Base-by-base conservation (phyloP, 176 grass and related monocot genomes). In the Oryza australiensis region DNA sequence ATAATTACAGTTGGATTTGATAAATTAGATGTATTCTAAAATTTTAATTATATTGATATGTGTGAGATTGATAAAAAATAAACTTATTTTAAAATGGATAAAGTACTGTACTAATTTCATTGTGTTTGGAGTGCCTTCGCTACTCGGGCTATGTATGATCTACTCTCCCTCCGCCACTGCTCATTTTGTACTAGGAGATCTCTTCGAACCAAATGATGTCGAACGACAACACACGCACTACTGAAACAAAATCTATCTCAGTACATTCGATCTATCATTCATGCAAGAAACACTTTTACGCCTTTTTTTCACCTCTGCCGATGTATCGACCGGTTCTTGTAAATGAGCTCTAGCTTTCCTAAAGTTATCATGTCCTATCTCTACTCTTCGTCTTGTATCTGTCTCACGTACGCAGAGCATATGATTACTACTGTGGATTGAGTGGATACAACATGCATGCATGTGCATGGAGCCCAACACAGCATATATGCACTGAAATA, bases 321-420 rank as follows among this genome's bases (percentile, higher is more conserved):
- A 60, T 60, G 8, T 63, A 38, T 62, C 5, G 35, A 78, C 26
- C 34, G 7, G 7, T 70, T 70, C 63, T 29, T 85, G 65, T 7
- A 48, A 68, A 34, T 71, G 66, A 33, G 26, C 74, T 79, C 78
- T 85, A 26, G 6, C 55, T 60, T 60, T 60, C 55, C 55, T 9
- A 76, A 76, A 85, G 83, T 32, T 77, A 85, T 85, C 77, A 86
- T 75, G 84, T 81, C 63, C 45, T 81, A 57, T 86, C 70, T 41
- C 7, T 79, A 41, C 20, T 13, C 16, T 59, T 30, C 48, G 32
- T 57, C 28, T 75, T 30, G 69, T 51, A 32, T 73, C 43, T 28
- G 55, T 60, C 55, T 60, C n/a, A 24, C 55, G 55, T 60, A 60
- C 55, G 9, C 55, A 60, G 30, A 7, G 74, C 66, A 38, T 79